A percentile compares a stretch with the other conserved stretches of the same genome.
Evolutionary conservation across 1,139 yeast genomes (phyloP).

Genomic region (Yamadazyma atmosphaerica): DNA sequence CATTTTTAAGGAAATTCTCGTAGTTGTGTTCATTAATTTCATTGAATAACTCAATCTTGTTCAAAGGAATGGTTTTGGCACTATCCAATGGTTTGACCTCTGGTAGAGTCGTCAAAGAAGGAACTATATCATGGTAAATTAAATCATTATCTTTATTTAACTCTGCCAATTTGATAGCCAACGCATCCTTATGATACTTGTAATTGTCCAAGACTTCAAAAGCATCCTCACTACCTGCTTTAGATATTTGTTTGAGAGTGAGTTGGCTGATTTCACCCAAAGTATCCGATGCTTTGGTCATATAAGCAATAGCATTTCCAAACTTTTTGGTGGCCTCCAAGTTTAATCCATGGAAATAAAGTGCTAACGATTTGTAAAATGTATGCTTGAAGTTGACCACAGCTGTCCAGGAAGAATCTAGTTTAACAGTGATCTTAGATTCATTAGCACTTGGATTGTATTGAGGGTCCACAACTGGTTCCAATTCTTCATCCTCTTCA

Average conservation of each 20-base stretch:
- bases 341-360: conserved; percentile 53
- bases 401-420: conserved; percentile 48
- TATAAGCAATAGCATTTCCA: conserved; percentile 77
- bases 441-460: conserved; percentile 14
- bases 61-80: conserved; percentile 62
- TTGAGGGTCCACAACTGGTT: conserved; percentile 16
- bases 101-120: conserved; percentile 56
- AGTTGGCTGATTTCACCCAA: conserved; percentile 28
- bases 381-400: conserved; percentile 47
- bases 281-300: conserved; percentile 51
- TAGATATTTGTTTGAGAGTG: conserved; percentile 28
- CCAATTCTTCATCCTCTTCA: conserved; percentile 20
- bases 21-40: conserved; percentile 57
- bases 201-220: conserved; percentile 44
- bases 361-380: conserved; percentile 44
- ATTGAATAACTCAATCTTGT: conserved; percentile 31
- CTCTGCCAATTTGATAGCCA: conserved; percentile 44
- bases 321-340: conserved; percentile 53
- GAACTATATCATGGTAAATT: conserved; percentile 78
- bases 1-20: conserved; percentile 64
- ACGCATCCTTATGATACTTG: conserved; percentile 46
- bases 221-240: conserved; percentile 25
- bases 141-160: conserved; percentile 83
- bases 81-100: conserved; percentile 75
- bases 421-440: conserved; percentile 44